A percentile compares a stretch with the other conserved stretches of the same genome.
These are phyloP conservation scores for Irineochytrium annulatum DNA, from an alignment of 192 early-diverging fungal genomes.

Conservation along the genomic window DNA sequence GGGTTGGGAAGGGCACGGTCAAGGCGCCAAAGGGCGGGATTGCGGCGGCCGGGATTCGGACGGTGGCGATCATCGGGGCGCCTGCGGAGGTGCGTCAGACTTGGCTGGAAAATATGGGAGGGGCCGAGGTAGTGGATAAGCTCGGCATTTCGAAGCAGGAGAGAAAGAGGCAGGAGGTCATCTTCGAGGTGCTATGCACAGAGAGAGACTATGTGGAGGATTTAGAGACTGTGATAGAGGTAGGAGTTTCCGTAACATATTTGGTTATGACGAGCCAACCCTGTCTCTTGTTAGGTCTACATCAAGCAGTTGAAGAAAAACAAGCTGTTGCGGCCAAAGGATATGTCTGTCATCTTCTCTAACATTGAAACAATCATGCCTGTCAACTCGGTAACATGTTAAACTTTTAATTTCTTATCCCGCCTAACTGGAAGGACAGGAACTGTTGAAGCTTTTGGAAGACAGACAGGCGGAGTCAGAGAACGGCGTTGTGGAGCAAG, in stretches of 20 bases:
- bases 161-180: slow-evolving; percentile 87
- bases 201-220: slow-evolving; percentile 90
- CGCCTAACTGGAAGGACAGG: slow-evolving; percentile 1
- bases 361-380: slow-evolving; percentile 47
- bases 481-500: slow-evolving; percentile 33
- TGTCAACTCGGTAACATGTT: slow-evolving; percentile 31
- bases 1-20: too few relatives aligned
- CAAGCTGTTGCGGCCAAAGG: slow-evolving; percentile 44
- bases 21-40: too few relatives aligned
- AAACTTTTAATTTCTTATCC: neutral
- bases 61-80: slow-evolving; percentile 23
- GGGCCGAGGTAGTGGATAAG: slow-evolving; percentile 52
- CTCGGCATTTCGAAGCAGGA: slow-evolving; percentile 63
- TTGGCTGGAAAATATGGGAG: slow-evolving; percentile 48
- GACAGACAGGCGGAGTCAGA: slow-evolving; percentile 19
- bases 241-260: slow-evolving; percentile 23
- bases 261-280: neutral
- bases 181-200: slow-evolving; percentile 87
- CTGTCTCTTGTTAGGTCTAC: slow-evolving; percentile 33
- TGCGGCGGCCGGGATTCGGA: slow-evolving; percentile 9
- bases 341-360: slow-evolving; percentile 48
- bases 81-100: slow-evolving; percentile 21
- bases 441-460: slow-evolving; percentile 35
- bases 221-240: slow-evolving; percentile 75
- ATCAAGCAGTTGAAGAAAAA: slow-evolving; percentile 34